Conservation (phyloP, 2,329 filamentous ascomycete genomes). For the Lanzia echinophila region DNA sequence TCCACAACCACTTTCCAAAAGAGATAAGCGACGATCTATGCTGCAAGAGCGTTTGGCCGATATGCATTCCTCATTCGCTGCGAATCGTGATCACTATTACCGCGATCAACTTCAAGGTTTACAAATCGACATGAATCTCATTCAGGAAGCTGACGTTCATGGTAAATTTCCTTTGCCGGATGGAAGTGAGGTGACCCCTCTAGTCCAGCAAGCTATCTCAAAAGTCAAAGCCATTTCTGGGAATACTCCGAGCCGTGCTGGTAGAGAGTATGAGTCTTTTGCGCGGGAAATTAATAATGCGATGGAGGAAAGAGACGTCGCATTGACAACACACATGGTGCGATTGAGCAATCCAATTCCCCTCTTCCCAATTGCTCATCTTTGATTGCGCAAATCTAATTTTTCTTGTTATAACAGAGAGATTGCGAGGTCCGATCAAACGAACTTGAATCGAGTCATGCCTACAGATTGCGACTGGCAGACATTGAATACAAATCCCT, state of each 20-base stretch:
- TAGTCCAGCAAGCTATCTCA: conserved; percentile 27
- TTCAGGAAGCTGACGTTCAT: conserved; percentile 80
- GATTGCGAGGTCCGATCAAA: conserved; percentile 57
- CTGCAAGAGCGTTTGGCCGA: conserved; percentile 72
- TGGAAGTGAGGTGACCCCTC: conserved; percentile 35
- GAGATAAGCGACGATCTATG: conserved; percentile 81
- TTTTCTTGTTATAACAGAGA: conserved; percentile 36
- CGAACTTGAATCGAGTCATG: conserved; percentile 52
- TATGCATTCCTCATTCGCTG: conserved; percentile 70
- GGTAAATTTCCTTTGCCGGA: conserved; percentile 59
- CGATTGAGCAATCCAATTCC: conserved; percentile 27
- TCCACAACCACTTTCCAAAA: conserved; percentile 54
- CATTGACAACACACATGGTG: conserved; percentile 77
- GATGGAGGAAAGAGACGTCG: conserved; percentile 79
- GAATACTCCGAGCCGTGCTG: conserved; percentile 53
- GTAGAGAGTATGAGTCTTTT: conserved; percentile 79
- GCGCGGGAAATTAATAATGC: conserved; percentile 80
- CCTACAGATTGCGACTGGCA: conserved; percentile 56
- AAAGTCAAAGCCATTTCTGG: conserved; percentile 31
- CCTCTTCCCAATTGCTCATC: not conserved
- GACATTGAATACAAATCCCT: conserved; percentile 54
- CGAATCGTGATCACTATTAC: conserved; percentile 77
- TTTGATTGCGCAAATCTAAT: not conserved
- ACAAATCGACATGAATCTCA: conserved; percentile 83
- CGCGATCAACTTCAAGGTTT: conserved; percentile 84